These are phyloP conservation scores for Taiozyma onychis DNA, from an alignment of 1,139 yeast species.

Conservation along the genomic window DNA sequence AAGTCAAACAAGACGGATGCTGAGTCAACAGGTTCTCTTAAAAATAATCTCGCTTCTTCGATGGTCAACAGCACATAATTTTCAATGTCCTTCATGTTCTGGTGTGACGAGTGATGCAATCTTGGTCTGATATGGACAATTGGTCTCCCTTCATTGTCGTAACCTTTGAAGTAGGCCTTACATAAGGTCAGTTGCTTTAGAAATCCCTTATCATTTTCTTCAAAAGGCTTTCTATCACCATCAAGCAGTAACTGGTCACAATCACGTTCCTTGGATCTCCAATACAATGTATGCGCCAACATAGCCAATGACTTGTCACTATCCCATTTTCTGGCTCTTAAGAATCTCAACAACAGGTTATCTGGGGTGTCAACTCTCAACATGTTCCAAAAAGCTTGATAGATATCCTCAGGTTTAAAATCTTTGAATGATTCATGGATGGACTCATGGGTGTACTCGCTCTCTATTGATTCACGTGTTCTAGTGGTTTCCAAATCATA, in stretches of 20 bases:
- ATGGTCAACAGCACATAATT: slow-evolving; percentile 59
- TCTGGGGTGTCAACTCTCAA: slow-evolving; percentile 69
- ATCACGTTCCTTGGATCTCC: slow-evolving; percentile 56
- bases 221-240: slow-evolving; percentile 49
- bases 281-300: slow-evolving; percentile 60
- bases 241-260: slow-evolving; percentile 52
- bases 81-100: slow-evolving; percentile 62
- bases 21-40: slow-evolving; percentile 62
- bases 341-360: slow-evolving; percentile 55
- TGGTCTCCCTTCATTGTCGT: slow-evolving; percentile 61
- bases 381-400: slow-evolving; percentile 48
- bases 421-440: slow-evolving; percentile 34
- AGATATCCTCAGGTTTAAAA: slow-evolving; percentile 38
- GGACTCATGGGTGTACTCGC: slow-evolving; percentile 22
- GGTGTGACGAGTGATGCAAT: slow-evolving; percentile 65
- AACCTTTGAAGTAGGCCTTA: slow-evolving; percentile 63
- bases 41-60: slow-evolving; percentile 61
- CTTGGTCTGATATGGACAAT: slow-evolving; percentile 68
- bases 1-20: slow-evolving; percentile 74
- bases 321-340: slow-evolving; percentile 74
- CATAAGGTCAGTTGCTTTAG: slow-evolving; percentile 38
- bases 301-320: slow-evolving; percentile 56
- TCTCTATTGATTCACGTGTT: slow-evolving; percentile 25
- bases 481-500: slow-evolving; percentile 18
- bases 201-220: slow-evolving; percentile 26